These are phyloP conservation scores for Sporisorium graminicola DNA, from an alignment of 1,284 basidiomycete species.

Conservation along the genomic window DNA sequence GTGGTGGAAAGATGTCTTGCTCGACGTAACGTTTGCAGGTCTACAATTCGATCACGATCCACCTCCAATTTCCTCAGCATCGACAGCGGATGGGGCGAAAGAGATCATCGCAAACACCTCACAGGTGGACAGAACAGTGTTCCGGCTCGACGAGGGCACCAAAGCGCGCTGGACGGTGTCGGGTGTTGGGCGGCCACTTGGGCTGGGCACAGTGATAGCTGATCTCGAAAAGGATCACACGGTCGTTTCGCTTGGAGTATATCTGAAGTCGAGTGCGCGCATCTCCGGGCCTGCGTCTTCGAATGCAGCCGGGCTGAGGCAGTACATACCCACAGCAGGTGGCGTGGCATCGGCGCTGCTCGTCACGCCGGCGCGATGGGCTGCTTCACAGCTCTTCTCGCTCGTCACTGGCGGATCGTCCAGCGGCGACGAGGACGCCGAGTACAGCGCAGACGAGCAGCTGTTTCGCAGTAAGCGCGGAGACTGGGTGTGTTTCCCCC, in stretches of 20 bases:
- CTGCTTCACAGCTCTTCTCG: conserved; percentile 76
- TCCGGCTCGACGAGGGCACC: conserved; percentile 74
- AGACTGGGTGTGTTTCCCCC: conserved; percentile 79
- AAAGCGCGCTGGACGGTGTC: conserved; percentile 45
- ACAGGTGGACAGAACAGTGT: conserved; percentile 68
- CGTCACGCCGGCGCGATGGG: conserved; percentile 74
- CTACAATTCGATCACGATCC: conserved; percentile 26
- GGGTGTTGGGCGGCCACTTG: conserved; percentile 81
- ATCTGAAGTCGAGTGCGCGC: conserved; percentile 76
- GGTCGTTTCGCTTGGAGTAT: conserved; percentile 75
- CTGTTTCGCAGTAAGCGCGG: conserved; percentile 71
- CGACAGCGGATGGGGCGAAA: background rate
- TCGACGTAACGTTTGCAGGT: conserved; percentile 73
- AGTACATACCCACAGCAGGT: conserved; percentile 25
- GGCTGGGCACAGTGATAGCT: conserved; percentile 79
- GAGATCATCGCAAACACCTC: background rate
- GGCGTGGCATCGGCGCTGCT: conserved; percentile 26
- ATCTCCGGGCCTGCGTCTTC: conserved; percentile 77
- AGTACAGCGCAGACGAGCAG: conserved; percentile 75
- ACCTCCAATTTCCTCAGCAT: background rate
- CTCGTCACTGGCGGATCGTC: conserved; percentile 74
- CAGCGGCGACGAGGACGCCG: conserved; percentile 60
- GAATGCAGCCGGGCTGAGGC: background rate
- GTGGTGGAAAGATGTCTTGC: conserved; percentile 85
- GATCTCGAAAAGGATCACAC: conserved; percentile 53